Percentiles rank a stretch among this genome's conserved stretches.
Conservation (phyloP, 306 rosid genomes). For the Abrus precatorius region DNA sequence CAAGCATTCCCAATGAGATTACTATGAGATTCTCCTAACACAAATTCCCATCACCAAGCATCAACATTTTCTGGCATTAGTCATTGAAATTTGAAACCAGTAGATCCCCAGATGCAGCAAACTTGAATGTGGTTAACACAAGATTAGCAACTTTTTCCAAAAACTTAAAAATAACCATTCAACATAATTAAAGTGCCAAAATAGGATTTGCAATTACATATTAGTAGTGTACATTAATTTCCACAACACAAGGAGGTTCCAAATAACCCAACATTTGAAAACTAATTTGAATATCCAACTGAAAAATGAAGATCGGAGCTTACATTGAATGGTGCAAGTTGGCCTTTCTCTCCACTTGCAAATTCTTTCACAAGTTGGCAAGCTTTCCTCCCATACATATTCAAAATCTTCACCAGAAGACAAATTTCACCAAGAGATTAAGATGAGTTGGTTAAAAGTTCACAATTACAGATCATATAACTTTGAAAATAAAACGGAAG, state of each 20-base stretch:
- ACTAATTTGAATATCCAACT: neutral
- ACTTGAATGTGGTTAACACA: neutral
- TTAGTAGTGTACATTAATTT: neutral
- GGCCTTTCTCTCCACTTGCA: conserved; percentile 73
- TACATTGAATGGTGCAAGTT: conserved; percentile 78
- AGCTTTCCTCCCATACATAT: conserved; percentile 86
- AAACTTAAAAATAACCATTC: neutral
- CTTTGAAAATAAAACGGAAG: neutral
- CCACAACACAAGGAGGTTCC: neutral
- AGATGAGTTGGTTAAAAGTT: neutral
- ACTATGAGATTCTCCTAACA: neutral
- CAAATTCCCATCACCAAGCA: conserved; percentile 14
- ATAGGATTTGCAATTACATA: conserved; percentile 27
- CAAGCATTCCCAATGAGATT: conserved; percentile 13
- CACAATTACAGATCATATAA: conserved; percentile 1
- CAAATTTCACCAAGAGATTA: conserved; percentile 28
- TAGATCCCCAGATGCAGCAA: neutral
- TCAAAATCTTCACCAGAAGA: conserved; percentile 15
- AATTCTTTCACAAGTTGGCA: conserved; percentile 81
- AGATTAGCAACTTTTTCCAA: neutral
- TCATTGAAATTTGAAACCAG: neutral
- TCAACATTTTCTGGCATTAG: neutral
- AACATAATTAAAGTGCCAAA: neutral
- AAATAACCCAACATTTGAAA: neutral
- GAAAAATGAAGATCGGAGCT: conserved; percentile 32